Evolutionary conservation across 441 rosid species (phyloP).

Genomic region (Populus tomentosa): DNA sequence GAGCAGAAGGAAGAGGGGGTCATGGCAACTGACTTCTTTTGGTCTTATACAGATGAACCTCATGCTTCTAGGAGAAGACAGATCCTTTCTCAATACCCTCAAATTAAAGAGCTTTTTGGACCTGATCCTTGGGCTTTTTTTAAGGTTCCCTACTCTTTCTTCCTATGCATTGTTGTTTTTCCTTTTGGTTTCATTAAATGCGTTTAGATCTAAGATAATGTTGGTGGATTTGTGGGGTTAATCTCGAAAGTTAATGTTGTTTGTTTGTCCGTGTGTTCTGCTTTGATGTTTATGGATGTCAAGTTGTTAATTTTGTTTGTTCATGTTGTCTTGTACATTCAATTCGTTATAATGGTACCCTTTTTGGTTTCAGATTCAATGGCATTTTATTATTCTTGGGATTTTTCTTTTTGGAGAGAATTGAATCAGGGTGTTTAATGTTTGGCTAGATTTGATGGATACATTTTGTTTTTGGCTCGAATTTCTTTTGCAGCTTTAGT

Average conservation of each 20-base stretch:
- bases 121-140: constrained; percentile 77
- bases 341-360: too few relatives aligned
- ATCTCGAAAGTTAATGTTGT: background rate
- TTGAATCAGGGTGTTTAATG: background rate
- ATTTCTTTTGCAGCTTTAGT: background rate
- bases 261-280: background rate
- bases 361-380: background rate
- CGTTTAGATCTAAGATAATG: constrained; percentile 24
- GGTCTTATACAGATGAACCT: constrained; percentile 97
- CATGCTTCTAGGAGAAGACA: constrained; percentile 74
- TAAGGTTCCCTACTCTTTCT: constrained; percentile 38
- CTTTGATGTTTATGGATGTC: background rate
- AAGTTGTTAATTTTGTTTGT: background rate
- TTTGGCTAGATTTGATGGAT: too few relatives aligned
- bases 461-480: background rate
- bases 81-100: constrained; percentile 89
- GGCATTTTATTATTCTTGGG: background rate
- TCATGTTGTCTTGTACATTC: background rate
- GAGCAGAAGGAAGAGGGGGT: constrained; percentile 33
- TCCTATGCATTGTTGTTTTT: background rate
- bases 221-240: background rate
- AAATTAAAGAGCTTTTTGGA: constrained; percentile 77
- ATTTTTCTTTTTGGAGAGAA: background rate
- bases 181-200: background rate
- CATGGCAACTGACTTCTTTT: constrained; percentile 82